These are phyloP conservation scores for Arachnomyces sp. DNA, from an alignment of 2,329 filamentous ascomycete species.

Conservation along the genomic window DNA sequence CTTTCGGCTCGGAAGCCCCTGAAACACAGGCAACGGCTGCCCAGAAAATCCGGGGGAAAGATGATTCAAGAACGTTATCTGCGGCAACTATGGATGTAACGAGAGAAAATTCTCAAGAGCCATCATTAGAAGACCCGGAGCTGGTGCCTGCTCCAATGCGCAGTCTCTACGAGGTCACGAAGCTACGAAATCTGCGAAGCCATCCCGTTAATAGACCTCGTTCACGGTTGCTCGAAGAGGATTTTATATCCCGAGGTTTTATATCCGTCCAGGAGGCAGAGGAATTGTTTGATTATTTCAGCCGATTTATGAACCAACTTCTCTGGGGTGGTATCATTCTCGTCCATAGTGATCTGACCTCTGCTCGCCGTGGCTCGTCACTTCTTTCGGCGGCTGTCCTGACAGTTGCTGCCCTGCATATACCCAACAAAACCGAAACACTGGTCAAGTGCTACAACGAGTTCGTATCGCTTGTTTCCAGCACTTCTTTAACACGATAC, in stretches of 20 bases:
- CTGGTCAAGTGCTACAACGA: constrained; percentile 50
- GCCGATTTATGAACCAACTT: constrained; percentile 43
- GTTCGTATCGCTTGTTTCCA: constrained; percentile 49
- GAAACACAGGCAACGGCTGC: constrained; percentile 16
- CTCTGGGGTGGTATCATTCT: constrained; percentile 47
- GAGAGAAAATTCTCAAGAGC: constrained; percentile 38
- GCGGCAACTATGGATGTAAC: constrained; percentile 35
- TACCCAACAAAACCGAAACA: constrained; percentile 45
- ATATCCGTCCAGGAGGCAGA: constrained; percentile 43
- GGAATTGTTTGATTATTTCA: constrained; percentile 44
- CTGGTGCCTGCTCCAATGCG: constrained; percentile 46
- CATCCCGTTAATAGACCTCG: constrained; percentile 30
- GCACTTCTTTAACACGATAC: constrained; percentile 50
- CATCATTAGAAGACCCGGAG: constrained; percentile 31
- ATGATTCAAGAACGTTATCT: constrained; percentile 15
- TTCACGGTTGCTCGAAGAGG: constrained; percentile 34
- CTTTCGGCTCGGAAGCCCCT: constrained; percentile 23
- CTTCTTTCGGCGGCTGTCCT: constrained; percentile 49
- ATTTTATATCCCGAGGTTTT: constrained; percentile 44
- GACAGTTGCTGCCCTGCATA: constrained; percentile 51
- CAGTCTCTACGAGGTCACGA: constrained; percentile 47
- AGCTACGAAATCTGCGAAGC: constrained; percentile 36
- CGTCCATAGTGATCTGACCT: constrained; percentile 42
- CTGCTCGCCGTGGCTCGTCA: constrained; percentile 47
- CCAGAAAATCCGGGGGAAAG: too few species aligned